Evolutionary conservation across 352 stramenopile species (phyloP).

Genomic region (Pilasporangium apinafurcum): DNA sequence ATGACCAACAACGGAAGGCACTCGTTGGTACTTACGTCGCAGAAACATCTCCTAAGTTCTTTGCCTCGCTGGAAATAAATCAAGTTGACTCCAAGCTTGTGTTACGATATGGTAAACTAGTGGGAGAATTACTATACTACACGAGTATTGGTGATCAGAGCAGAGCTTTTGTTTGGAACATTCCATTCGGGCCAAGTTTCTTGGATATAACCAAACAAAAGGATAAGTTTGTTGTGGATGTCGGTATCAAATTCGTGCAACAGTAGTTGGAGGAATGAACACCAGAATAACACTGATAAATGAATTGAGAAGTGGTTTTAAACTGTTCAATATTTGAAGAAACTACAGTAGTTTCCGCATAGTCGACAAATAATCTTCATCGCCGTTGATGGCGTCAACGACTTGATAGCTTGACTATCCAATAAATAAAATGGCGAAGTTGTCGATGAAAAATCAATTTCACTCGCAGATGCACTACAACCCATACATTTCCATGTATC

Average conservation of each 20-base stretch:
- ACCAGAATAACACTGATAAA: no score
- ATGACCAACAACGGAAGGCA: constrained; percentile 9
- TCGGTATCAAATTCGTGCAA: constrained; percentile 24
- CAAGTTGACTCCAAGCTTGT: constrained; percentile 8
- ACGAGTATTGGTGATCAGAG: constrained; percentile 8
- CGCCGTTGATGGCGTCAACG: neutral
- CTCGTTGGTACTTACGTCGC: constrained; percentile 41
- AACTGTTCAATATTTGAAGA: constrained; percentile 74
- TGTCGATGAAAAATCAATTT: constrained; percentile 36
- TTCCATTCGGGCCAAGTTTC: constrained; percentile 7
- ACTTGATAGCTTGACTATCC: constrained; percentile 13
- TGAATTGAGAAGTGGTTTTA: no score
- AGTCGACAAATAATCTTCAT: constrained; percentile 54
- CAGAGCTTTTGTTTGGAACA: constrained; percentile 17
- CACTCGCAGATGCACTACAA: constrained; percentile 53
- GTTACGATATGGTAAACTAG: constrained; percentile 16
- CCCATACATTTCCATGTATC: constrained; percentile 82
- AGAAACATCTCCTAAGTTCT: constrained; percentile 28
- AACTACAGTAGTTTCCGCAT: constrained; percentile 76
- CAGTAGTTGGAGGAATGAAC: no score
- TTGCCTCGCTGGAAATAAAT: constrained; percentile 20
- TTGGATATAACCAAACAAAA: constrained; percentile 10
- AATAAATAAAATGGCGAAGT: constrained; percentile 63
- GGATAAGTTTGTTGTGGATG: constrained; percentile 17
- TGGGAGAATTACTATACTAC: constrained; percentile 19